These are phyloP conservation scores for Paecilomyces variotii DNA, from an alignment of 2,329 filamentous ascomycete species.

Conservation along the genomic window DNA sequence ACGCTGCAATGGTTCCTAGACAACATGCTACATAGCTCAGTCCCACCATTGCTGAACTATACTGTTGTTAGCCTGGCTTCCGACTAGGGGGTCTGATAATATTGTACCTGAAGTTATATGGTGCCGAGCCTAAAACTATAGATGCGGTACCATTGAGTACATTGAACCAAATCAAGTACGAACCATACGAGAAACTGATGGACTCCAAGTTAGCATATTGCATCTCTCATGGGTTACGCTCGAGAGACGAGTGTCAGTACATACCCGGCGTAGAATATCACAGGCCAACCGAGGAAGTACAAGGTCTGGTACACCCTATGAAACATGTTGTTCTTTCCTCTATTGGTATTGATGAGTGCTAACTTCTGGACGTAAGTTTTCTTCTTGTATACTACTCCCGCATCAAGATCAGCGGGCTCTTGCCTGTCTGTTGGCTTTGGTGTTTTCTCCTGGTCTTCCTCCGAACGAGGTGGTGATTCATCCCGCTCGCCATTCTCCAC, in stretches of 20 bases:
- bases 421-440: not conserved
- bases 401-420: not conserved
- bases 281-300: slow-evolving; percentile 30
- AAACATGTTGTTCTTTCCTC: slow-evolving; percentile 25
- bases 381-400: slow-evolving; percentile 16
- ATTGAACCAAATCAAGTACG: slow-evolving; percentile 33
- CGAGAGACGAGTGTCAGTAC: not conserved
- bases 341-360: slow-evolving; percentile 19
- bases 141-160: slow-evolving; percentile 33
- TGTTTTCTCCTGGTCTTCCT: not conserved
- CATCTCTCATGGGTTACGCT: too few species aligned
- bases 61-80: slow-evolving; percentile 8
- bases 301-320: slow-evolving; percentile 23
- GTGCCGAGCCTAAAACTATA: slow-evolving; percentile 25
- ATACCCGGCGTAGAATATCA: slow-evolving; percentile 32
- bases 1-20: slow-evolving; percentile 26
- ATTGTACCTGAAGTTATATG: slow-evolving; percentile 30
- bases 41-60: slow-evolving; percentile 30
- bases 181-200: slow-evolving; percentile 30
- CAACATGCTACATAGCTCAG: slow-evolving; percentile 30
- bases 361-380: slow-evolving; percentile 28
- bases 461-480: not conserved
- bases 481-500: not conserved
- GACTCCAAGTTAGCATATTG: not conserved
- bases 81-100: not conserved